phyloP scores from a whole-genome alignment of 805 yeast species.

The Metschnikowia henanensis region DNA sequence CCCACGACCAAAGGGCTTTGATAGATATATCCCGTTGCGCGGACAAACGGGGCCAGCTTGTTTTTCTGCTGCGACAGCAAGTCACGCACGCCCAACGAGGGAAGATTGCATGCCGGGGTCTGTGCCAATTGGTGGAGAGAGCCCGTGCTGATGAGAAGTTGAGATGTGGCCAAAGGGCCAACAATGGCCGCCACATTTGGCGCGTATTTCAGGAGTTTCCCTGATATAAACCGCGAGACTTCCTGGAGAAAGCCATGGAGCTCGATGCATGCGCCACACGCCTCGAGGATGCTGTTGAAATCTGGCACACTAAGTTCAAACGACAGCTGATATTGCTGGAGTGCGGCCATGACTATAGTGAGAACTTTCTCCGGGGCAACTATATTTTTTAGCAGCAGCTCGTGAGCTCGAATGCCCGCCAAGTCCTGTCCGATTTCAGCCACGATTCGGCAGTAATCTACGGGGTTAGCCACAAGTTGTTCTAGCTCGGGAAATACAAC shows the following conservation, averaged over 20 bases:
- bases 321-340: constrained; percentile 36
- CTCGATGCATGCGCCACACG: constrained; percentile 48
- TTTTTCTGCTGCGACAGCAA: constrained; percentile 29
- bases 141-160: constrained; percentile 66
- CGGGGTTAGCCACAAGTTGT: constrained; percentile 57
- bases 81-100: constrained; percentile 66
- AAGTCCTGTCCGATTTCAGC: constrained; percentile 50
- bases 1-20: constrained; percentile 57
- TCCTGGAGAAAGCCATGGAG: constrained; percentile 43
- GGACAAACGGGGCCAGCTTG: constrained; percentile 38
- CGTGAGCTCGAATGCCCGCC: constrained; percentile 27
- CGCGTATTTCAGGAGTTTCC: constrained; percentile 58
- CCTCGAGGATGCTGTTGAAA: constrained; percentile 37
- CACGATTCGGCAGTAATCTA: constrained; percentile 59
- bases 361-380: constrained; percentile 65
- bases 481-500: constrained; percentile 72
- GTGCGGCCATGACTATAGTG: constrained; percentile 71
- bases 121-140: constrained; percentile 63
- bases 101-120: constrained; percentile 81
- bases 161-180: constrained; percentile 73
- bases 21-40: constrained; percentile 72
- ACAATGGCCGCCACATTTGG: constrained; percentile 78
- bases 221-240: constrained; percentile 55
- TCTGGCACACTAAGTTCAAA: constrained; percentile 26
- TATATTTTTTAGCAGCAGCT: constrained; percentile 38